Evolutionary conservation across 2,329 filamentous ascomycete species (phyloP).

Genomic region (Aspergillus eucalypticola): DNA sequence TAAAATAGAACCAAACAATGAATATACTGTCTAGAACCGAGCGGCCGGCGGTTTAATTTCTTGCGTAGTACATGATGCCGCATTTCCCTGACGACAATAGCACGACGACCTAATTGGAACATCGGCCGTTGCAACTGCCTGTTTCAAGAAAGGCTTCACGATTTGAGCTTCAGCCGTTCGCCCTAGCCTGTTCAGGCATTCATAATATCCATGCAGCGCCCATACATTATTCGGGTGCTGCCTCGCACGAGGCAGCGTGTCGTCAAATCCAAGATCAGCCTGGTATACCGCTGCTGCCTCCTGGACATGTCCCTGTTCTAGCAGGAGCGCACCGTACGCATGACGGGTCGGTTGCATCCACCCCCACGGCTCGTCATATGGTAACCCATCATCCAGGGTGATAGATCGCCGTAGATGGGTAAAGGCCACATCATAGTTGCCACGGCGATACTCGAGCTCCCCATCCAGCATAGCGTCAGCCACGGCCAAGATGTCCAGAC

Average conservation of each 20-base stretch:
- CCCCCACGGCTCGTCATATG: conserved; percentile 74
- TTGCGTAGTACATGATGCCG: too few species aligned
- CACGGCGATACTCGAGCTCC: conserved; percentile 69
- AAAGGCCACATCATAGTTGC: conserved; percentile 62
- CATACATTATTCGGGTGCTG: conserved; percentile 74
- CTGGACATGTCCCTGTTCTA: conserved; percentile 64
- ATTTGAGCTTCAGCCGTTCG: conserved; percentile 49
- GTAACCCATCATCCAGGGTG: conserved; percentile 61
- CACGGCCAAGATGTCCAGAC: conserved; percentile 63
- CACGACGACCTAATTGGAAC: conserved; percentile 60
- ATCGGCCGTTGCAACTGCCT: conserved; percentile 60
- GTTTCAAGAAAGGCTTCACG: conserved; percentile 53
- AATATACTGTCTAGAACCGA: too few species aligned
- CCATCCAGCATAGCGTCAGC: conserved; percentile 68
- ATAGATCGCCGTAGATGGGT: conserved; percentile 59
- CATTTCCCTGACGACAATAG: conserved; percentile 50
- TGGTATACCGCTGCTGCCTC: conserved; percentile 60
- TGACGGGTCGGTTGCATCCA: conserved; percentile 77
- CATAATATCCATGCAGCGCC: conserved; percentile 71
- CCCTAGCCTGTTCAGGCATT: conserved; percentile 63
- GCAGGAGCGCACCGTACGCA: conserved; percentile 67
- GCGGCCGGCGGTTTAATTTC: too few species aligned
- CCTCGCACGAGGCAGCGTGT: conserved; percentile 62
- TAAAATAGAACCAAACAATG: too few species aligned
- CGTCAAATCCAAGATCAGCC: conserved; percentile 62